Percentiles rank a stretch among this genome's conserved stretches.
Conservation (phyloP, 2,329 filamentous ascomycete species). For the Raffaelea albimanens region DNA sequence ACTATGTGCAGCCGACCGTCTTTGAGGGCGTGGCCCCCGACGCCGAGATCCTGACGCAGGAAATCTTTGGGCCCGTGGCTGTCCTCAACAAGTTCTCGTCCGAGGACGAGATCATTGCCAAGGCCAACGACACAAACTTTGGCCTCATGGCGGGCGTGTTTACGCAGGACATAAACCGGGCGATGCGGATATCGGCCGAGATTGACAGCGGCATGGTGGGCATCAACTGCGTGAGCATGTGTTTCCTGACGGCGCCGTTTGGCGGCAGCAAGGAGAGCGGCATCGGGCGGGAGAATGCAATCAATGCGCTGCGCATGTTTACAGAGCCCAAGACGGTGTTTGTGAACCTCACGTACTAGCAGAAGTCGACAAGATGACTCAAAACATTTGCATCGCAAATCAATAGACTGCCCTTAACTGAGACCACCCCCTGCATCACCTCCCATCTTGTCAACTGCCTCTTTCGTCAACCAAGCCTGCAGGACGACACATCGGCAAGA, state of each 20-base stretch:
- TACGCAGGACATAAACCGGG: constrained; percentile 54
- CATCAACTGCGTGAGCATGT: constrained; percentile 43
- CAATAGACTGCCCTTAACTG: no score
- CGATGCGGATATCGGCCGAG: constrained; percentile 40
- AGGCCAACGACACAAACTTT: constrained; percentile 44
- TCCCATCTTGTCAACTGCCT: no score
- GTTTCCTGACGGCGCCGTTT: constrained; percentile 33
- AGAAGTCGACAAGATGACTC: no score
- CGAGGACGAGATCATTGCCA: constrained; percentile 44
- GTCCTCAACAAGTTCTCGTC: constrained; percentile 45
- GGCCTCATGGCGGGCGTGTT: constrained; percentile 40
- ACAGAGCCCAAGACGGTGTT: constrained; percentile 42
- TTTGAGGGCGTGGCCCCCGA: constrained; percentile 32
- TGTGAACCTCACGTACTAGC: constrained; percentile 23
- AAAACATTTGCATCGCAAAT: no score
- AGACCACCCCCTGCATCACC: no score
- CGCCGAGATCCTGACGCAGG: constrained; percentile 32
- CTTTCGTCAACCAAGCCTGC: no score
- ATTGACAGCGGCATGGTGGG: constrained; percentile 63
- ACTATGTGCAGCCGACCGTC: constrained; percentile 26
- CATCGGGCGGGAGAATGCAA: constrained; percentile 36
- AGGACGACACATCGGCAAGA: no score
- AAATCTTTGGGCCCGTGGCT: constrained; percentile 50
- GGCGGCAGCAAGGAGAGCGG: constrained; percentile 42
- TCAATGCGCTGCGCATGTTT: constrained; percentile 34